phyloP scores from a whole-genome alignment of 2,329 filamentous ascomycete genomes.

The Pseudogymnoascus destructans region DNA sequence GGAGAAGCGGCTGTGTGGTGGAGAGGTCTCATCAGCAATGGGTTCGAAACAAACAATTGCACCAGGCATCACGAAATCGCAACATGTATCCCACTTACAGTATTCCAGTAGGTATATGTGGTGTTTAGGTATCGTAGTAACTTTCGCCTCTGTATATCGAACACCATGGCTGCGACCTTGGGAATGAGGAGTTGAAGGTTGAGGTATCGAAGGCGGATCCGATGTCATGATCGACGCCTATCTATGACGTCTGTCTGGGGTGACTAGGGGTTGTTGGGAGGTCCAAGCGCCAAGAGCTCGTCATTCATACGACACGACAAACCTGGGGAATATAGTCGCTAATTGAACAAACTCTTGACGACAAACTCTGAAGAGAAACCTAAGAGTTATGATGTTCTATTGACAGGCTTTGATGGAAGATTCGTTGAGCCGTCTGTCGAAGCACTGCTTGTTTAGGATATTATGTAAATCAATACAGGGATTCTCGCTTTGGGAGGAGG shows the following conservation, averaged over 20 bases:
- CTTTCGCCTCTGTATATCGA: slow-evolving; percentile 46
- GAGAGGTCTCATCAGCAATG: background rate
- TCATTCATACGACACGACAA: background rate
- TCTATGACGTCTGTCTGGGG: slow-evolving; percentile 2
- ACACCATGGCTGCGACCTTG: slow-evolving; percentile 33
- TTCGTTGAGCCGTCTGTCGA: background rate
- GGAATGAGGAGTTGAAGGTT: slow-evolving; percentile 4
- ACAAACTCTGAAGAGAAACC: background rate
- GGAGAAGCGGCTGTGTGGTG: slow-evolving; percentile 61
- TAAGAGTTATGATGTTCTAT: background rate
- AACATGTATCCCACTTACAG: slow-evolving; percentile 42
- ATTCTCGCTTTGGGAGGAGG: background rate
- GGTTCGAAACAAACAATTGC: slow-evolving; percentile 11
- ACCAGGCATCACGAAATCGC: slow-evolving; percentile 6
- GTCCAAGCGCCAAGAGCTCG: background rate
- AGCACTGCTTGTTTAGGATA: background rate
- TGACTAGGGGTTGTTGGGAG: background rate
- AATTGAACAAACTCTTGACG: background rate
- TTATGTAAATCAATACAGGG: slow-evolving; percentile 6
- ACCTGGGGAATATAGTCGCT: background rate
- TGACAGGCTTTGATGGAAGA: background rate
- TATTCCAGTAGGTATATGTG: slow-evolving; percentile 59
- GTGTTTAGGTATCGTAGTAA: slow-evolving; percentile 53
- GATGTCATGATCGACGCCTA: slow-evolving; percentile 6
- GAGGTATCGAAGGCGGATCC: background rate